Evolutionary conservation across 2,329 filamentous ascomycete species (phyloP), one percentile per base, ranked within the genome.

Genomic region (Decorospora gaudefroyi): DNA sequence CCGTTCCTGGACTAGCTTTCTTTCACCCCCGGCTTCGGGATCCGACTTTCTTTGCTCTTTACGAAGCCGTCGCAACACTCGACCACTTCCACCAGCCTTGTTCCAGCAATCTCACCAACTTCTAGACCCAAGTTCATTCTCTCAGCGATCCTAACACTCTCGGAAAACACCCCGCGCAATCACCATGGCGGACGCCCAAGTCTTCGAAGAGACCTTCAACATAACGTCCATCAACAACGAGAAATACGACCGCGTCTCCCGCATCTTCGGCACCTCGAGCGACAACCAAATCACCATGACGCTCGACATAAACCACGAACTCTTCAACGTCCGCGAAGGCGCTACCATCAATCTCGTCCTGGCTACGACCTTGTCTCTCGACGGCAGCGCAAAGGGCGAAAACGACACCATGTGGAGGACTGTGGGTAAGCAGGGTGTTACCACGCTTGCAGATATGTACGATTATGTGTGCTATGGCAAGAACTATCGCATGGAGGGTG

Each of bases 161-260:
- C 17, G 13, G 27, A 21, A 27, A 25, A 12, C 13, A 18, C n/a
- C 37, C 16, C 34, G 21, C 35, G 23, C 36, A 17, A 17, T 15
- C 58, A 78, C 74, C 57, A 84, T 89, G 73, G 86, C 87, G 59
- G 92, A 97, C 76, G 86, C 91, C 46, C 86, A 93, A 65, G 88
- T 97, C 72, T 95, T 95, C 75, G 90, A 96, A 74, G 90, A 95
- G 68, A 86, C 83, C 64, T 96, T 97, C 80, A 87, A 81, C 50
- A 80, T 97, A 63, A 92, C 84, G 58, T 75, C 81, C 42, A 77
- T 90, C 70, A 88, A 96, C 76, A 81, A 85, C 65, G 82, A 85
- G 65, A 96, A 96, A 75, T 99, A 99, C 74, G 93, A 97, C 76
- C 89, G 92, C 55, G 92, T 96, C 17, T 87, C 89, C 42, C 92